phyloP scores from a whole-genome alignment of 2,329 filamentous ascomycete genomes.

The Trichoderma hamatum region DNA sequence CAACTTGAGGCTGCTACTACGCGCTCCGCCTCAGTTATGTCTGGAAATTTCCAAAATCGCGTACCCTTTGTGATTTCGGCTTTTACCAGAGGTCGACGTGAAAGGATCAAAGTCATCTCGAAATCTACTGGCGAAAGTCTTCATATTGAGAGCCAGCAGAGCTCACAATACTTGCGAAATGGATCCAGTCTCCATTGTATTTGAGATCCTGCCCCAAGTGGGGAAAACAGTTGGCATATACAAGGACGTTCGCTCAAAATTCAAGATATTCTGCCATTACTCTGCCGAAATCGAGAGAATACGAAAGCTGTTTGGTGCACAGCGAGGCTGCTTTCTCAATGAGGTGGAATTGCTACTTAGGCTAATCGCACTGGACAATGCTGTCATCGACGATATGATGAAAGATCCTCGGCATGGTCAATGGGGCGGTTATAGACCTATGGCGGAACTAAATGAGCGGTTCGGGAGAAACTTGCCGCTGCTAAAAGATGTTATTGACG shows the following conservation, averaged over 20 bases:
- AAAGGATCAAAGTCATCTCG: not conserved
- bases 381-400: not conserved
- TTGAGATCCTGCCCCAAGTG: not conserved
- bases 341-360: not conserved
- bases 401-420: not conserved
- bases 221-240: not conserved
- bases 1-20: not conserved
- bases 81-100: not conserved
- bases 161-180: not conserved
- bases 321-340: constrained; percentile 4
- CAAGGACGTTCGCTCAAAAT: not conserved
- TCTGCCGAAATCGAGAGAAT: constrained; percentile 11
- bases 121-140: not conserved
- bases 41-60: no score
- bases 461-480: not conserved
- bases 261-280: constrained; percentile 7
- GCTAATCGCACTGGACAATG: not conserved
- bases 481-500: not conserved
- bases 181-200: not conserved
- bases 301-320: not conserved
- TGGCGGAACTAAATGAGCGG: not conserved
- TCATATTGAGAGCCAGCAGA: not conserved
- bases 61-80: not conserved
- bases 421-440: not conserved
- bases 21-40: not conserved